Evolutionary conservation across 495 filamentous ascomycete genomes (phyloP), one percentile per base, ranked within the genome.

Genomic region (Penicillium waksmanii): DNA sequence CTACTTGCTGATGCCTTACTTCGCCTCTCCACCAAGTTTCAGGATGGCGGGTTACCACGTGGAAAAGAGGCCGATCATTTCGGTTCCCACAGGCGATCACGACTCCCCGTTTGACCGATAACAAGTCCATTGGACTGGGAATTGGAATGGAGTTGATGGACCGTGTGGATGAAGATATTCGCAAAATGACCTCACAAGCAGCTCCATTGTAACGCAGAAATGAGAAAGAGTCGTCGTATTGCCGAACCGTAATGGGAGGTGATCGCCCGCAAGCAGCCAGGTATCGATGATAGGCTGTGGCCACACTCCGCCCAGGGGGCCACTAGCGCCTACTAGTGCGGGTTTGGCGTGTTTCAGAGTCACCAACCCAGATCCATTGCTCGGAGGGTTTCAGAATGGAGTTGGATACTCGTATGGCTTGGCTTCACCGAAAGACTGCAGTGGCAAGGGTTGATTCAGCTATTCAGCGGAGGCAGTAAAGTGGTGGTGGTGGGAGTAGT

Each of bases 291-390:
- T 58, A 62, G 60, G 60, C 55, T 51, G 52, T 19, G 19, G 34
- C 18, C 17, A 36, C 11, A n/a, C 11, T 49, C 43, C 31, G 53
- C 59, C 66, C 54, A 50, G 61, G 52, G 60, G 50, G 25, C 27
- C 49, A 56, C 66, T 68, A 66, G 56, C 51, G 53, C 17, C 21
- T 23, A 43, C 63, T 68, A 68, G 66, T 48, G 60, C 33, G 6
- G 34, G 49, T n/a, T 57, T 67, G 62, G 64, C 38, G 67, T 67
- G 67, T 69, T 69, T 69, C 67, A 69, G 50, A 52, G 61, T 54
- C 33, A 38, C 46, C 48, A 60, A 47, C 42, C 56, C 57, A 66
- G 66, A 64, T 69, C 66, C 66, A 66, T 64, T 49, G 44, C n/a
- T 35, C 51, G 60, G 64, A 23, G 23, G 59, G 67, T 69, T 69